Base-by-base conservation (phyloP, 306 rosid species). In the Vigna radiata region DNA sequence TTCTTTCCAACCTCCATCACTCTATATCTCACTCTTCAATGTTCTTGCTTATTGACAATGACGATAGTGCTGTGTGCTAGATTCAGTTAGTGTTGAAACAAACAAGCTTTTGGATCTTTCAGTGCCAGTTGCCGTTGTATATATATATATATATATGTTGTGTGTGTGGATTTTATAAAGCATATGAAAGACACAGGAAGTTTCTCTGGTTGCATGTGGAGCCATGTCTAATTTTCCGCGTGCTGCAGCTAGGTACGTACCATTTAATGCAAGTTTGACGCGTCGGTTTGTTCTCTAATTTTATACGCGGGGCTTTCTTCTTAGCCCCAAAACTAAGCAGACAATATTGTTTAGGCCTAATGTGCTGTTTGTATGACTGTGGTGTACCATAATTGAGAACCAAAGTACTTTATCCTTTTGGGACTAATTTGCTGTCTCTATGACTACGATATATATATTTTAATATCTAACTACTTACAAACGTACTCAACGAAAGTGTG, bases 241-340 rank as follows among this genome's bases (percentile, higher is more conserved):
- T 81, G 19, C 27, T 44, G 72, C 50, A 29, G 52, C 55, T 60
- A 47, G 44, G 2, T 64, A 60, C 83, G 47, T 16, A 47, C 8
- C 73, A 77, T 77, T 83, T 56, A 83, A 55, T 83, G 77, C 84
- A 69, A 56, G 1, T 63, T 74, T 74, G 82, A 86, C 89, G 85
- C 82, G 89, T 83, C 80, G 75, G 72, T 75, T 75, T 53, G 75
- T 12, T 48, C 6, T 29, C 19, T 58, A n/a, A 54, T 55, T 58
- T 68, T 75, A 21, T 29, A 83, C 86, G 74, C 86, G 81, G 86
- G 72, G 68, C 86, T 68, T 78, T 73, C 5, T 15, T 31, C 21
- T 55, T 50, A 71, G 54, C 48, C 2, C 29, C 14, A 44, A 44
- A 44, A 11, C 48, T 43, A 62, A 68, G 79, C 46, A 52, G 61